Conservation (phyloP, 2,329 filamentous ascomycete genomes). For the Diaporthe citri region DNA sequence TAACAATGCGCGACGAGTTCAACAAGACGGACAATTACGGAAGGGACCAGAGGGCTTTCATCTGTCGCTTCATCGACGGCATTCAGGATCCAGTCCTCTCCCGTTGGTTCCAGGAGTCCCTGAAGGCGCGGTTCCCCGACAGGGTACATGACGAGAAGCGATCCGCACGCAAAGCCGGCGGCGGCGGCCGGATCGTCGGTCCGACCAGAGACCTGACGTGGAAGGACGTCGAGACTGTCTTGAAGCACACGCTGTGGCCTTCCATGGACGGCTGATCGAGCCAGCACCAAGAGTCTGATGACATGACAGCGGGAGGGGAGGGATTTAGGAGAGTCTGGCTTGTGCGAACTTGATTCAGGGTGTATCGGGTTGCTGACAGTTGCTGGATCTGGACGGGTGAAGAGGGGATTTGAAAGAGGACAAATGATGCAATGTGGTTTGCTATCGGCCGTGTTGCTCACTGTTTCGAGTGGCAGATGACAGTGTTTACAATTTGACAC, state of each 20-base stretch:
- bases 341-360: neutral
- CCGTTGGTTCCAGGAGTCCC: constrained; percentile 42
- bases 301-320: neutral
- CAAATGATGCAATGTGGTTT: neutral
- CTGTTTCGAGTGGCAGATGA: neutral
- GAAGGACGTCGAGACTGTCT: constrained; percentile 8
- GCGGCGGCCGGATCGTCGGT: neutral
- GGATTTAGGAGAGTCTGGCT: neutral
- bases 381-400: neutral
- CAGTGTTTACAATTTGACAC: constrained; percentile 18
- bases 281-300: neutral
- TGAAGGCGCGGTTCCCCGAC: constrained; percentile 38
- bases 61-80: constrained; percentile 44
- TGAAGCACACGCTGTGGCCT: neutral
- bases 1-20: constrained; percentile 35
- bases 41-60: constrained; percentile 38
- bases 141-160: neutral
- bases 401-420: neutral
- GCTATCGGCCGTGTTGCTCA: neutral
- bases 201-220: constrained; percentile 18
- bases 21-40: constrained; percentile 33
- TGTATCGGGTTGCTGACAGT: neutral
- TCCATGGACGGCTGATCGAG: neutral
- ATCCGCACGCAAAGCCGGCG: neutral
- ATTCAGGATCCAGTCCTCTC: constrained; percentile 41